These are phyloP conservation scores for Boletus eberwhitei DNA, from an alignment of 768 basidiomycete genomes.

Conservation along the genomic window DNA sequence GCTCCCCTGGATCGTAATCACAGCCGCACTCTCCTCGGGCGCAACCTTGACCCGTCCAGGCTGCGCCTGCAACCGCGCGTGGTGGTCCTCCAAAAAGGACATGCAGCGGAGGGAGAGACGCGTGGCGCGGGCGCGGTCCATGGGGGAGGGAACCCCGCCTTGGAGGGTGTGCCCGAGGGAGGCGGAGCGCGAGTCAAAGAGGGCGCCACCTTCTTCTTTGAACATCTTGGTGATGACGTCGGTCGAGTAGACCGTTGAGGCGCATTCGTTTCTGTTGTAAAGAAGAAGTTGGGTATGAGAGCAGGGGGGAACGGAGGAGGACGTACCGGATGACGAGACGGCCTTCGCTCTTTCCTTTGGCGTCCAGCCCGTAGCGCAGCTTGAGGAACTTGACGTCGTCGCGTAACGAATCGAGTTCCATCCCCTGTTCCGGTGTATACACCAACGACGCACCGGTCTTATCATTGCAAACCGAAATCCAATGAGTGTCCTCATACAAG, in stretches of 20 bases:
- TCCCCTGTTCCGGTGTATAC: constrained; percentile 91
- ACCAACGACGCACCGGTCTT: constrained; percentile 90
- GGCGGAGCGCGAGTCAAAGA: constrained; percentile 96
- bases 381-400: constrained; percentile 87
- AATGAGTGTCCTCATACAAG: neutral
- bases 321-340: constrained; percentile 86
- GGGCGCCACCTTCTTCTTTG: constrained; percentile 85
- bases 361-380: constrained; percentile 79
- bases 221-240: constrained; percentile 91
- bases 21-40: constrained; percentile 66
- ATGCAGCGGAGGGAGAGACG: constrained; percentile 91
- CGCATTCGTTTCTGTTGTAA: constrained; percentile 67
- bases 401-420: constrained; percentile 75
- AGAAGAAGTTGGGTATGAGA: neutral
- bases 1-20: constrained; percentile 89
- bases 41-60: constrained; percentile 53
- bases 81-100: constrained; percentile 87
- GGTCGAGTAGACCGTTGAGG: constrained; percentile 88
- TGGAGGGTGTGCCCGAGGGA: constrained; percentile 96
- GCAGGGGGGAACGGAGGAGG: neutral
- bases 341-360: constrained; percentile 87
- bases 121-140: constrained; percentile 88
- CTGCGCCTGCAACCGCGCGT: constrained; percentile 50
- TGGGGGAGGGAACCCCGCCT: constrained; percentile 92
- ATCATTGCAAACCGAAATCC: too few species aligned